Conservation (phyloP, 345 rosid species). For the Arabidopsis suecica region DNA sequence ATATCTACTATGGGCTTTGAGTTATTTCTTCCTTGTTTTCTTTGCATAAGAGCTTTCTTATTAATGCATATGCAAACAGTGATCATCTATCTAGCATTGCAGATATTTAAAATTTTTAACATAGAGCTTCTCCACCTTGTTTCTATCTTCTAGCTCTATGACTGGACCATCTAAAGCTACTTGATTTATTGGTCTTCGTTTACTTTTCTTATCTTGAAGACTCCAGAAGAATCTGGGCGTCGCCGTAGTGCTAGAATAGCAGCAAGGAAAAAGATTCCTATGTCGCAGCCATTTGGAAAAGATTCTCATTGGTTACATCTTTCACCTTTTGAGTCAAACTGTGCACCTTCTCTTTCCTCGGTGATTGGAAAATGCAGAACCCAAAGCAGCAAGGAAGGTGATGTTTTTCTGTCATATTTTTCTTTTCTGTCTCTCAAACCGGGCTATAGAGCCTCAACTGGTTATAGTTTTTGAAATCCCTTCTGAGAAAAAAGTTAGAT, state of each 20-base stretch:
- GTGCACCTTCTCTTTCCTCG: constrained; percentile 61
- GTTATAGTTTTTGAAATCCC: background rate
- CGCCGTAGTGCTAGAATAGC: constrained; percentile 86
- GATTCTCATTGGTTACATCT: constrained; percentile 47
- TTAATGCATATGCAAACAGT: constrained; percentile 1
- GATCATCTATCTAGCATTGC: constrained; percentile 12
- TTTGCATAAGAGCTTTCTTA: background rate
- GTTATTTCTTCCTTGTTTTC: constrained; percentile 17
- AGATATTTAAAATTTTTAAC: background rate
- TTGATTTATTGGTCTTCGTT: constrained; percentile 28
- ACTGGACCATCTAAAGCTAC: constrained; percentile 10
- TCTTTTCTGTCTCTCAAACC: background rate
- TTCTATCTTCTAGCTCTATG: background rate
- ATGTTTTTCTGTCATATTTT: constrained; percentile 14
- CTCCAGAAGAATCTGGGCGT: constrained; percentile 74
- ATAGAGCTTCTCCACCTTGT: background rate
- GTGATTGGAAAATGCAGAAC: constrained; percentile 64
- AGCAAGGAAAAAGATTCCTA: constrained; percentile 53
- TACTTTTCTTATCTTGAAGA: constrained; percentile 35
- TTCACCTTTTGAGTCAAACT: constrained; percentile 52
- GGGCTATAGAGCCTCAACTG: constrained; percentile 11
- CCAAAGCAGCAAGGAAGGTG: constrained; percentile 87
- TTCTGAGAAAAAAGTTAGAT: constrained; percentile 9
- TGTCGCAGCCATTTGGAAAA: constrained; percentile 53
- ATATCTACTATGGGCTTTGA: constrained; percentile 24